phyloP scores from a whole-genome alignment of 345 rosid genomes.

The Viola odorata region DNA sequence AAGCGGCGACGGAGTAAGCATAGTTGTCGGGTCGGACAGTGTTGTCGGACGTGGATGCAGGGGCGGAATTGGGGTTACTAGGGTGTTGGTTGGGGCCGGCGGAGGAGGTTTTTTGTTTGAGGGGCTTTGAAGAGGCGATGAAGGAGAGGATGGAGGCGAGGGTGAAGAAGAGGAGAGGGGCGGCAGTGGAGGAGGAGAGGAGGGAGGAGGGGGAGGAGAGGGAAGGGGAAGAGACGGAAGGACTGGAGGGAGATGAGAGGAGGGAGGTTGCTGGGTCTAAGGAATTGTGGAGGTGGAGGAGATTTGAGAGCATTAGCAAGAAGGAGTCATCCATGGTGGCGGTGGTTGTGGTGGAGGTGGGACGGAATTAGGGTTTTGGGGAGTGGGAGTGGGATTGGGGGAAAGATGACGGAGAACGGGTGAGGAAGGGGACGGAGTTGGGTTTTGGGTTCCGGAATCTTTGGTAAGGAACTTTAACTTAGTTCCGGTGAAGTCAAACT shows the following conservation, averaged over 20 bases:
- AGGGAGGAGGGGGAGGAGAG: conserved; percentile 28
- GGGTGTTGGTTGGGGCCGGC: conserved; percentile 9
- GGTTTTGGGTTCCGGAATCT: too few species aligned
- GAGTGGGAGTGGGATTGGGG: not conserved
- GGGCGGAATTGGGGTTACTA: conserved; percentile 5
- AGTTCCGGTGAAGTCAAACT: too few species aligned
- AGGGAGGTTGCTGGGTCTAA: conserved; percentile 63
- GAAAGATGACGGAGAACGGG: not conserved
- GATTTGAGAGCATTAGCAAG: conserved; percentile 78
- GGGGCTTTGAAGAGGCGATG: conserved; percentile 26
- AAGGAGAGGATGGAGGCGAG: conserved; percentile 39
- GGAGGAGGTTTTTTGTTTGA: conserved; percentile 4
- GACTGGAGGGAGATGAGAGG: conserved; percentile 45
- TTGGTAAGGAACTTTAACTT: too few species aligned
- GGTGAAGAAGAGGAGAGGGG: conserved; percentile 31
- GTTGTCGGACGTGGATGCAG: conserved; percentile 21
- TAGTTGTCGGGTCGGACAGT: conserved; percentile 23
- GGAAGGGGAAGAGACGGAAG: conserved; percentile 37
- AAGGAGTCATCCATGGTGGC: conserved; percentile 72
- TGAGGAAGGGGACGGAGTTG: not conserved
- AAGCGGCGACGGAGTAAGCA: conserved; percentile 70
- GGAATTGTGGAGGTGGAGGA: conserved; percentile 85
- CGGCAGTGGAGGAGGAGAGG: conserved; percentile 26
- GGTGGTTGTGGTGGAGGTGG: not conserved
- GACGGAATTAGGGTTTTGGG: conserved; percentile 22